Evolutionary conservation across 345 rosid species (phyloP).

Genomic region (Aethionema arabicum): DNA sequence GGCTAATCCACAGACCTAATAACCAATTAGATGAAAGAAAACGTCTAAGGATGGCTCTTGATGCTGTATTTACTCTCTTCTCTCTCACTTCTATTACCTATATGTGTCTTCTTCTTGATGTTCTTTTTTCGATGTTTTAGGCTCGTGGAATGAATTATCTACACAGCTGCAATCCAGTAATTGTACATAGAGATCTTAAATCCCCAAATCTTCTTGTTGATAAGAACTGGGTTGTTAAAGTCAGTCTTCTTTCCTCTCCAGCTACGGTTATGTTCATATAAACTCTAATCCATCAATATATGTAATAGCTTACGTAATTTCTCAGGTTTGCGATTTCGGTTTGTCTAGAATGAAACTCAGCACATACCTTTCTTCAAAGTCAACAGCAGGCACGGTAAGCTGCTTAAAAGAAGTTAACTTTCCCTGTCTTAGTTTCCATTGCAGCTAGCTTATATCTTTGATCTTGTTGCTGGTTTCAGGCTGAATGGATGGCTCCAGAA

Average conservation of each 20-base stretch:
- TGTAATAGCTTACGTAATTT: slow-evolving; percentile 21
- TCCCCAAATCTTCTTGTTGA: slow-evolving; percentile 94
- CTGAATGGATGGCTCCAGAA: slow-evolving; percentile 99
- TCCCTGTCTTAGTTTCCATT: slow-evolving; percentile 11
- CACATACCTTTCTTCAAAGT: slow-evolving; percentile 89
- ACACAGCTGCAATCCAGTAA: slow-evolving; percentile 81
- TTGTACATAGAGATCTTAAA: slow-evolving; percentile 92
- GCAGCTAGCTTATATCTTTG: not conserved
- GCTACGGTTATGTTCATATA: no score
- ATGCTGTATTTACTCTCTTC: slow-evolving; percentile 61
- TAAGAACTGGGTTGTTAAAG: slow-evolving; percentile 97
- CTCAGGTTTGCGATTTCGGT: slow-evolving; percentile 90
- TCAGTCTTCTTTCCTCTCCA: slow-evolving; percentile 27
- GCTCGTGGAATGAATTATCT: slow-evolving; percentile 98
- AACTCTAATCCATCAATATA: not conserved
- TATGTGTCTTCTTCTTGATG: slow-evolving; percentile 26
- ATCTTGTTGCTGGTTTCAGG: slow-evolving; percentile 45
- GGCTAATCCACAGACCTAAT: slow-evolving; percentile 87
- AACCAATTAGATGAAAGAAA: slow-evolving; percentile 89
- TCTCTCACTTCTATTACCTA: slow-evolving; percentile 2
- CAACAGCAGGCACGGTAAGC: slow-evolving; percentile 95
- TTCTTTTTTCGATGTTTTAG: slow-evolving; percentile 45
- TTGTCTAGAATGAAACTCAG: slow-evolving; percentile 88
- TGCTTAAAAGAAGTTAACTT: slow-evolving; percentile 11
- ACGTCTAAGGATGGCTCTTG: slow-evolving; percentile 94